Conservation (phyloP, 305 asterid species). For the Fraxinus velutina region DNA sequence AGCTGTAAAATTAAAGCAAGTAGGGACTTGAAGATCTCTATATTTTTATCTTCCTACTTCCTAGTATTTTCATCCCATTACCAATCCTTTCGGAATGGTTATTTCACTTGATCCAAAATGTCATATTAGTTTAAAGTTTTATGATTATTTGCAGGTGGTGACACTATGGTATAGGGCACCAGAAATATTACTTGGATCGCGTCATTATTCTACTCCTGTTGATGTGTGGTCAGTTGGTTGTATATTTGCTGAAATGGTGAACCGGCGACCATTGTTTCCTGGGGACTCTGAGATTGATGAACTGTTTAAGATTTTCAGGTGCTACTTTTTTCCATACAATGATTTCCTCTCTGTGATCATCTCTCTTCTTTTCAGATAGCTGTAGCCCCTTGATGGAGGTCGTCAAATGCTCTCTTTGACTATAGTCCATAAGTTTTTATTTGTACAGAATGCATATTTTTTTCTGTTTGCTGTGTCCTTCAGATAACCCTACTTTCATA, state of each 20-base stretch:
- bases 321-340: constrained; percentile 22
- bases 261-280: constrained; percentile 72
- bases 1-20: not conserved
- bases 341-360: constrained; percentile 12
- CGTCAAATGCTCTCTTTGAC: not conserved
- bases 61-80: constrained; percentile 9
- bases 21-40: not conserved
- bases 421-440: not conserved
- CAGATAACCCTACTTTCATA: not conserved
- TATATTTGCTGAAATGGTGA: constrained; percentile 98
- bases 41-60: not conserved
- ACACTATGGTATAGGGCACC: constrained; percentile 99
- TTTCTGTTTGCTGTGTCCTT: not conserved
- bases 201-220: constrained; percentile 94
- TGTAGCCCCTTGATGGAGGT: not conserved
- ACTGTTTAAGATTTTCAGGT: constrained; percentile 90
- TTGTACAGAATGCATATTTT: not conserved
- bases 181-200: constrained; percentile 93
- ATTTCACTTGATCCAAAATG: not conserved
- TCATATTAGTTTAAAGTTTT: constrained; percentile 16
- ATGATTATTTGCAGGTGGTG: constrained; percentile 61
- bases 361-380: not conserved
- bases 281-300: constrained; percentile 99
- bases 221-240: constrained; percentile 99
- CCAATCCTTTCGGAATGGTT: not conserved